Conservation (phyloP, 2,329 filamentous ascomycete species). For the Sporothrix inflata region DNA sequence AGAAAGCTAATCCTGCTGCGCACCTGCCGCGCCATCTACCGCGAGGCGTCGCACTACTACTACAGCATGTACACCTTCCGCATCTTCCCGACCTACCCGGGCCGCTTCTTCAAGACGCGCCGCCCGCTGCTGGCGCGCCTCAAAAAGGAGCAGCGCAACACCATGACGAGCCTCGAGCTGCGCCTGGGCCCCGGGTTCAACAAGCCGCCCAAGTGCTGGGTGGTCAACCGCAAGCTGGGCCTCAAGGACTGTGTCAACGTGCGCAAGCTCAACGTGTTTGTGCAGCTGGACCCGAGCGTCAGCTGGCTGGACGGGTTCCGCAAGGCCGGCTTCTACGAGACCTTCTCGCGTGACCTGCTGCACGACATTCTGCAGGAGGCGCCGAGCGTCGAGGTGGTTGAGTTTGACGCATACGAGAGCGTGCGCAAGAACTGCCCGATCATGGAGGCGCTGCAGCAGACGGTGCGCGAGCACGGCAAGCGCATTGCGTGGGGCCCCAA, state of each 20-base stretch:
- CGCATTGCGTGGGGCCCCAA: constrained; percentile 69
- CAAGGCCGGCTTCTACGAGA: constrained; percentile 70
- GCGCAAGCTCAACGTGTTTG: constrained; percentile 65
- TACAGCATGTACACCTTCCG: constrained; percentile 66
- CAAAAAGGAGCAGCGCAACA: constrained; percentile 60
- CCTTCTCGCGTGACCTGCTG: constrained; percentile 64
- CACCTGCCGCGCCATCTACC: constrained; percentile 62
- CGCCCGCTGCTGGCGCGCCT: constrained; percentile 70
- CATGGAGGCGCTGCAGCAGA: constrained; percentile 62
- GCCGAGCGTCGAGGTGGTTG: constrained; percentile 59
- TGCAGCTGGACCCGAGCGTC: constrained; percentile 73
- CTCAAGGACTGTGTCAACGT: constrained; percentile 64
- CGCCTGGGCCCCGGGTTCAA: constrained; percentile 74
- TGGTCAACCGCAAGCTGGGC: constrained; percentile 66
- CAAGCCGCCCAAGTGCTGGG: constrained; percentile 70
- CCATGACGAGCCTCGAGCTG: constrained; percentile 67
- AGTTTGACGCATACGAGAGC: constrained; percentile 71
- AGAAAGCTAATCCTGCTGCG: constrained; percentile 63
- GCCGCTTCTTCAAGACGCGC: constrained; percentile 72
- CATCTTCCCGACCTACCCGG: constrained; percentile 67
- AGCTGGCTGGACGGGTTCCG: constrained; percentile 70
- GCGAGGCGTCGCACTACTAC: constrained; percentile 67
- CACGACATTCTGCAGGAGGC: constrained; percentile 59
- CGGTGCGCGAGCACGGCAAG: constrained; percentile 53
- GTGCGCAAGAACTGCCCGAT: constrained; percentile 68